These are phyloP conservation scores for Cytospora chrysosperma DNA, from an alignment of 2,329 filamentous ascomycete genomes.

Conservation along the genomic window DNA sequence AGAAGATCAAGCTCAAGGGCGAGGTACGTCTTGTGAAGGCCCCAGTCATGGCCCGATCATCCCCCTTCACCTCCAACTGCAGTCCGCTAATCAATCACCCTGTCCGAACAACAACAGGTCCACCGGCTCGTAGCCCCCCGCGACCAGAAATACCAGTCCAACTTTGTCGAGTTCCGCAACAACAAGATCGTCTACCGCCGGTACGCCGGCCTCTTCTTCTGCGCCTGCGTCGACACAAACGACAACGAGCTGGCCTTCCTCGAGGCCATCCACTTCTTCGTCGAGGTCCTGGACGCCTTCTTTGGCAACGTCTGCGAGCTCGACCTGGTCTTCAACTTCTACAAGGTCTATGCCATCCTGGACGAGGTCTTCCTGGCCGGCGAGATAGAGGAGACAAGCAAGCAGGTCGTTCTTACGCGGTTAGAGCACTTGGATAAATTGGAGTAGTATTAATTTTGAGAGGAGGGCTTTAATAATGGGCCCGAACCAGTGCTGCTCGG, in stretches of 20 bases:
- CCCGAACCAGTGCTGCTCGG: background rate
- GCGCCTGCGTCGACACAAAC: constrained; percentile 97
- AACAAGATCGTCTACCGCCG: constrained; percentile 97
- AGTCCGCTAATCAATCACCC: background rate
- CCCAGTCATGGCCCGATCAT: background rate
- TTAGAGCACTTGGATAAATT: constrained; percentile 95
- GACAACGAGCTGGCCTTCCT: constrained; percentile 97
- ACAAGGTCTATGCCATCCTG: constrained; percentile 93
- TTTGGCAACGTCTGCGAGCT: constrained; percentile 99
- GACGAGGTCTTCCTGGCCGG: constrained; percentile 97
- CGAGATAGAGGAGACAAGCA: constrained; percentile 98
- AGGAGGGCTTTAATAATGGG: background rate
- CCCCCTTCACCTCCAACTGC: background rate
- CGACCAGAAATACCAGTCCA: constrained; percentile 99
- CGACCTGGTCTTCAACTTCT: constrained; percentile 82
- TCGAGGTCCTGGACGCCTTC: constrained; percentile 97
- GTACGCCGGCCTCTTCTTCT: constrained; percentile 98
- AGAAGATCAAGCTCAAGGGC: constrained; percentile 98
- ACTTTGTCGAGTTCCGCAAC: constrained; percentile 95
- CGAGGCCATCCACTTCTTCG: constrained; percentile 98
- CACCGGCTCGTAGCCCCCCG: constrained; percentile 96
- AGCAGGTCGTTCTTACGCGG: constrained; percentile 92
- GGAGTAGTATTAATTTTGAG: constrained; percentile 55
- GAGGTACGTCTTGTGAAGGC: constrained; percentile 58
- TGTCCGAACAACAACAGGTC: constrained; percentile 54